Conservation (phyloP, 2,329 filamentous ascomycete genomes). For the Coleophoma crateriformis region DNA sequence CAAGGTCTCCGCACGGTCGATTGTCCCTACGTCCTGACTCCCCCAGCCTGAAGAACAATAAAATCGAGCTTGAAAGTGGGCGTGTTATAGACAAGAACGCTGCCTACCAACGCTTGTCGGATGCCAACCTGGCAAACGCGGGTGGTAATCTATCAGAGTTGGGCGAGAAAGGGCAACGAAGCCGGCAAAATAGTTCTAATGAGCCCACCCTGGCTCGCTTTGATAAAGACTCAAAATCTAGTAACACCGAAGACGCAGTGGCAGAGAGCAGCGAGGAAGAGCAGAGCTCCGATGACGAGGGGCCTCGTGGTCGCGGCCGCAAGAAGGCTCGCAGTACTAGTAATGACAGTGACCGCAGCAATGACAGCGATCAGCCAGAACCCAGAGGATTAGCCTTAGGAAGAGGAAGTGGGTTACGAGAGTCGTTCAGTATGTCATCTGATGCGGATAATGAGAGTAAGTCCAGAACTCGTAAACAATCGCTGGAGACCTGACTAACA, state of each 20-base stretch:
- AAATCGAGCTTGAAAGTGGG: conserved; percentile 45
- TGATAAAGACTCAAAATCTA: conserved; percentile 21
- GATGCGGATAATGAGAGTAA: conserved; percentile 75
- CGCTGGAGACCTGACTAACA: neutral
- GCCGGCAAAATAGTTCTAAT: conserved; percentile 16
- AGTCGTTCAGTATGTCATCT: conserved; percentile 59
- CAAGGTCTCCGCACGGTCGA: conserved; percentile 23
- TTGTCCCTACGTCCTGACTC: conserved; percentile 22
- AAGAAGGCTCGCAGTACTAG: neutral
- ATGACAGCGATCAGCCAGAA: too few relatives aligned
- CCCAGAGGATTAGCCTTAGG: too few relatives aligned
- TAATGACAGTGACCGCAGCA: too few relatives aligned
- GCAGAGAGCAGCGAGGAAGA: conserved; percentile 27
- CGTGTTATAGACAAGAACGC: conserved; percentile 61
- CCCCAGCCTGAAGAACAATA: conserved; percentile 8
- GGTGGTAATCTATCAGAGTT: conserved; percentile 54
- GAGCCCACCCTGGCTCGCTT: conserved; percentile 13
- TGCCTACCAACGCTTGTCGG: conserved; percentile 66
- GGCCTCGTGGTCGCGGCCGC: conserved; percentile 45
- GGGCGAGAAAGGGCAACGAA: conserved; percentile 13
- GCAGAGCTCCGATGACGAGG: conserved; percentile 62
- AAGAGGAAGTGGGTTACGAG: conserved; percentile 31
- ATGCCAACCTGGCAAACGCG: conserved; percentile 61
- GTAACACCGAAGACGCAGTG: conserved; percentile 19
- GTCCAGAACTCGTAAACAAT: conserved; percentile 26